Evolutionary conservation across 495 filamentous ascomycete species (phyloP).

Genomic region (Aspergillus bertholletiae): DNA sequence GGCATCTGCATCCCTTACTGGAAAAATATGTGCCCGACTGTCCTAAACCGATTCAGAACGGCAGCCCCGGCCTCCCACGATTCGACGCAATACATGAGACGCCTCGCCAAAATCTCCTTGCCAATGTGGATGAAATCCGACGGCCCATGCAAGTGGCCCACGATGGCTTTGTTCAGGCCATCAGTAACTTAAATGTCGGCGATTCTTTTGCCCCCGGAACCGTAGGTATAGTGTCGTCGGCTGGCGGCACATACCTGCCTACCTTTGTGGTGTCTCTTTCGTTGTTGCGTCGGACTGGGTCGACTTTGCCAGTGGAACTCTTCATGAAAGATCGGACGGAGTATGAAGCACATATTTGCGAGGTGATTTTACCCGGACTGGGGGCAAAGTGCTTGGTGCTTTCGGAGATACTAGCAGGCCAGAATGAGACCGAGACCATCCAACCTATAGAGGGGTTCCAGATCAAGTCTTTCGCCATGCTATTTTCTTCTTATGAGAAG

Average conservation of each 20-base stretch:
- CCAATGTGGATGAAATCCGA: slow-evolving; percentile 14
- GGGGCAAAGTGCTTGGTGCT: slow-evolving; percentile 42
- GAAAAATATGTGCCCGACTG: slow-evolving; percentile 19
- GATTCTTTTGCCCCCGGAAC: slow-evolving; percentile 25
- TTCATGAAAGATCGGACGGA: slow-evolving; percentile 37
- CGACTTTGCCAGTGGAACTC: slow-evolving; percentile 46
- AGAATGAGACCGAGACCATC: background rate
- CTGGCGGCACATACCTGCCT: slow-evolving; percentile 29
- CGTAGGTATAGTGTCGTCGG: slow-evolving; percentile 44
- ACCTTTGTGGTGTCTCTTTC: slow-evolving; percentile 37
- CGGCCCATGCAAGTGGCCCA: slow-evolving; percentile 26
- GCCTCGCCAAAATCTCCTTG: slow-evolving; percentile 15
- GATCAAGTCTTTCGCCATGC: slow-evolving; percentile 46
- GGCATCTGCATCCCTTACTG: slow-evolving; percentile 14
- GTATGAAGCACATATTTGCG: slow-evolving; percentile 45
- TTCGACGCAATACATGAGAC: slow-evolving; percentile 16
- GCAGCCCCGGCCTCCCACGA: slow-evolving; percentile 6
- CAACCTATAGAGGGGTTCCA: slow-evolving; percentile 38
- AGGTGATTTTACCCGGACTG: slow-evolving; percentile 34
- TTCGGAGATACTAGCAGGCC: slow-evolving; percentile 20
- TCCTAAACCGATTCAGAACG: slow-evolving; percentile 5
- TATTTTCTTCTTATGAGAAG: slow-evolving; percentile 49
- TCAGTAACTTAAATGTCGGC: slow-evolving; percentile 13
- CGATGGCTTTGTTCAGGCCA: slow-evolving; percentile 25
- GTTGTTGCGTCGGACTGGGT: slow-evolving; percentile 46